Conservation (phyloP, 2,329 filamentous ascomycete genomes). For the Xylariaceae sp. region DNA sequence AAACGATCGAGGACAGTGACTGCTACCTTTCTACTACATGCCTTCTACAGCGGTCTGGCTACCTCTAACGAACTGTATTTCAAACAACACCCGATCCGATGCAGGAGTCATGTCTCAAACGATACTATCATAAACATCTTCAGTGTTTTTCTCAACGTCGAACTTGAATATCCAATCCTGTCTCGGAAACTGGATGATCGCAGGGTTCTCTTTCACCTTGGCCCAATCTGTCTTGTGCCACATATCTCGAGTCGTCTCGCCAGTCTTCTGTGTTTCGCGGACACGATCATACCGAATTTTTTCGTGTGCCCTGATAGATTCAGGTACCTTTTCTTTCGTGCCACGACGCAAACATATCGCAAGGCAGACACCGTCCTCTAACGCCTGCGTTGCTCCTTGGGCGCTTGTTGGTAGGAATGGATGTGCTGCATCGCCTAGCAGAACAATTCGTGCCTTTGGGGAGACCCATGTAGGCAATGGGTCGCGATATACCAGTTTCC, state of each 20-base stretch:
- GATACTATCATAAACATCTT: slow-evolving; percentile 34
- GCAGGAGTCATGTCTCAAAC: slow-evolving; percentile 24
- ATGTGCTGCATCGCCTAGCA: slow-evolving; percentile 49
- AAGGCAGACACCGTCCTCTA: slow-evolving; percentile 48
- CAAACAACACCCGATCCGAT: slow-evolving; percentile 2
- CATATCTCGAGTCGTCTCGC: slow-evolving; percentile 46
- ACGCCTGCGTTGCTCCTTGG: slow-evolving; percentile 47
- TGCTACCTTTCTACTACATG: too few relatives aligned
- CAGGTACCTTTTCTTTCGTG: slow-evolving; percentile 36
- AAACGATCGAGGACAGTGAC: too few relatives aligned
- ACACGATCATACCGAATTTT: slow-evolving; percentile 48
- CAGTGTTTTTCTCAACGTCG: slow-evolving; percentile 45
- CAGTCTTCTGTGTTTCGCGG: slow-evolving; percentile 45
- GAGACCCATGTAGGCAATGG: slow-evolving; percentile 48
- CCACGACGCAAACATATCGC: slow-evolving; percentile 40
- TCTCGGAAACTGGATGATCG: slow-evolving; percentile 44
- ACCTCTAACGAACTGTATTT: too few relatives aligned
- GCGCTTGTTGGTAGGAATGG: slow-evolving; percentile 46
- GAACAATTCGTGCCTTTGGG: slow-evolving; percentile 38
- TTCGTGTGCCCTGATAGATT: slow-evolving; percentile 41
- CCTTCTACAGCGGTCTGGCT: background rate
- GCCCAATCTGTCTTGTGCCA: slow-evolving; percentile 55
- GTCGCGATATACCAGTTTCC: slow-evolving; percentile 49
- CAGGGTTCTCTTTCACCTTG: slow-evolving; percentile 44
- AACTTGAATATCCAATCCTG: slow-evolving; percentile 51